Conservation (phyloP, 192 early-diverging fungal genomes). For the Helicostylum pulchrum region DNA sequence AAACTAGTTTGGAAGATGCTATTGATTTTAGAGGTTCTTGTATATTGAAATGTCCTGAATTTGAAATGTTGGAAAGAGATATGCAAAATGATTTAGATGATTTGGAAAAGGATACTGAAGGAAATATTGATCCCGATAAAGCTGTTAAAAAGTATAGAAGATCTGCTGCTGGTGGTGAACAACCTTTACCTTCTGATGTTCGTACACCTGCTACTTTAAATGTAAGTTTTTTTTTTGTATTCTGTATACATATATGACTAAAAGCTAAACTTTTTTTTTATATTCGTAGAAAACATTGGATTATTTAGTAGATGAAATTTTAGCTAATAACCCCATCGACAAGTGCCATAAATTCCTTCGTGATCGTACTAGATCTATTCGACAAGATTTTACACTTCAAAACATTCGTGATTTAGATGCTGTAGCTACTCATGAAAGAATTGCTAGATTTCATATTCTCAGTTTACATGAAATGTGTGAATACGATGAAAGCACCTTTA, state of each 20-base stretch:
- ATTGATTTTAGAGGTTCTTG: slow-evolving; percentile 76
- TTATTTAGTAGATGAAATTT: slow-evolving; percentile 56
- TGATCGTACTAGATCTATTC: slow-evolving; percentile 80
- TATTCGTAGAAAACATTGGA: slow-evolving; percentile 52
- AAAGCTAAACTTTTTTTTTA: not conserved
- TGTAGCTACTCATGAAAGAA: slow-evolving; percentile 69
- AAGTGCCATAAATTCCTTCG: slow-evolving; percentile 79
- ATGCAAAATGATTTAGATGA: slow-evolving; percentile 66
- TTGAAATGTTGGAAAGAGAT: slow-evolving; percentile 82
- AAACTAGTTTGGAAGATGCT: slow-evolving; percentile 61
- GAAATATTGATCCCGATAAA: slow-evolving; percentile 49
- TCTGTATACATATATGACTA: not conserved
- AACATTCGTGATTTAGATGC: slow-evolving; percentile 71
- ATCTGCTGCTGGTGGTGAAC: slow-evolving; percentile 81
- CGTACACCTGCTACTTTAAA: slow-evolving; percentile 72
- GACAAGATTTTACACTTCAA: slow-evolving; percentile 85
- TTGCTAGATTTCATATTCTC: slow-evolving; percentile 85
- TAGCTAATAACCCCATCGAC: slow-evolving; percentile 53
- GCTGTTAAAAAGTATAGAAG: slow-evolving; percentile 85
- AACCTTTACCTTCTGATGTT: slow-evolving; percentile 85
- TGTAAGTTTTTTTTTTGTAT: slow-evolving; percentile 36
- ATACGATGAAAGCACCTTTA: slow-evolving; percentile 52
- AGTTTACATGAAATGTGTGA: slow-evolving; percentile 73
- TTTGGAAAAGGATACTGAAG: slow-evolving; percentile 60
- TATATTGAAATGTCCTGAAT: slow-evolving; percentile 84